phyloP scores from a whole-genome alignment of 2,329 filamentous ascomycete species.

The Beauveria sp. region DNA sequence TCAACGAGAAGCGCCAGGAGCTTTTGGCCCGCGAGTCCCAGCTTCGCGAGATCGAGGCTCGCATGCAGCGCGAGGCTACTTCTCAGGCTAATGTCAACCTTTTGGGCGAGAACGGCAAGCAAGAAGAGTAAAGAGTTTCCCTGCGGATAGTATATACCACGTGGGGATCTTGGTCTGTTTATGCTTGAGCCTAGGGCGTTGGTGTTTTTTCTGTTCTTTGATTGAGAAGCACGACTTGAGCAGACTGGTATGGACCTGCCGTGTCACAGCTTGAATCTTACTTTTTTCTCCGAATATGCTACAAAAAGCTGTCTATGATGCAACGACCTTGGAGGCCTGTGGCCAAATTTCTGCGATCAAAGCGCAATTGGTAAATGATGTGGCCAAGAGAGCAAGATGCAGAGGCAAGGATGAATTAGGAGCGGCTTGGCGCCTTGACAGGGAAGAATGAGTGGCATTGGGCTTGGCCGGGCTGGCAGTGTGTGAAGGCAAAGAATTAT shows the following conservation, averaged over 20 bases:
- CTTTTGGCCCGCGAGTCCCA: conserved; percentile 95
- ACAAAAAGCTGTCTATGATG: conserved; percentile 20
- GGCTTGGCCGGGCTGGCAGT: conserved; percentile 3
- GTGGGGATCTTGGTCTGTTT: conserved; percentile 31
- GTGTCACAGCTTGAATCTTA: conserved; percentile 29
- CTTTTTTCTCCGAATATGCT: conserved; percentile 26
- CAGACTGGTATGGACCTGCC: conserved; percentile 30
- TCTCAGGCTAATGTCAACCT: conserved; percentile 38
- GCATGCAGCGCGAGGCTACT: conserved; percentile 83
- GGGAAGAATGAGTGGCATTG: conserved; percentile 2
- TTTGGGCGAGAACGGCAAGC: conserved; percentile 31
- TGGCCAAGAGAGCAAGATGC: conserved; percentile 7
- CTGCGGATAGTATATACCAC: conserved; percentile 1
- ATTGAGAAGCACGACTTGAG: conserved; percentile 33
- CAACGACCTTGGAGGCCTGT: conserved; percentile 23
- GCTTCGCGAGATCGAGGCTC: conserved; percentile 95
- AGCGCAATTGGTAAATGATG: not conserved
- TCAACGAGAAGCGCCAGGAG: conserved; percentile 99
- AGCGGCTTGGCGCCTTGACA: not conserved
- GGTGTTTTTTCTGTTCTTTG: conserved; percentile 33
- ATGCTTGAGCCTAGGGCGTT: conserved; percentile 37
- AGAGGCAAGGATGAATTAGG: not conserved
- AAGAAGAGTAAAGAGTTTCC: conserved; percentile 36
- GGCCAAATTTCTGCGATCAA: conserved; percentile 2
- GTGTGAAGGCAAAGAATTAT: not conserved